Base-by-base conservation (phyloP, 169 alveolate genomes). In the Plasmodium chabaudi region DNA sequence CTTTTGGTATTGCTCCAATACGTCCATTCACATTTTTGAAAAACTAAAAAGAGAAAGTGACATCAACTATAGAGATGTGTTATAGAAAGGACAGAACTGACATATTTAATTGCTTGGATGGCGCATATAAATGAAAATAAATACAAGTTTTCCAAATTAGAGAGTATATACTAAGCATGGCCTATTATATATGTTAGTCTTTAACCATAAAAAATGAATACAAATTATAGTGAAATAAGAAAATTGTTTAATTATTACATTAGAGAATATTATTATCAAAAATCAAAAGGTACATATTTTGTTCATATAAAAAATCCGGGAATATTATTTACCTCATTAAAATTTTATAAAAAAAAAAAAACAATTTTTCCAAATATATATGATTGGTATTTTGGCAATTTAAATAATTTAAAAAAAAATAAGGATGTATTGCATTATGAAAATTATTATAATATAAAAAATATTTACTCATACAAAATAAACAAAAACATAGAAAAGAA, bases 231-330 rank as follows among this genome's bases (percentile, higher is more conserved):
- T 49, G 87, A 70, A 86, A 86, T 86, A 57, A 86, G 59, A 55
- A 86, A 86, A 15, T n/a, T 86, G 34, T 86, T 70, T 56, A 86
- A 86, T 72, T 86, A 86, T 63, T 86, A 86, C 19, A 86, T 86
- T 61, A 86, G 91, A 72, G 91, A 86, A 55, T 86, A 86, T 61
- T 86, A 70, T 55, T 86, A 86, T 72, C 91, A 86, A 55, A 86
- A 86, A 56, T 86, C 91, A 27, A 68, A 86, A 72, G 91, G 91
- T 17, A 86, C 87, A 15, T 71, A 86, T 73, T 86, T 86, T 39
- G 91, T 86, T 57, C 49, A 86, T 63, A 59, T 86, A 69, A 68
- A 60, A 53, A 86, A 86, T 53, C 91, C 91, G 27, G 91, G 91
- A 19, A 69, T 86, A 59, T 44, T 86, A 19, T 86, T 86, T 71